A percentile compares a stretch with the other conserved stretches of the same genome.
Conservation (phyloP, 2,329 filamentous ascomycete species). For the Epichloe amarillans region DNA sequence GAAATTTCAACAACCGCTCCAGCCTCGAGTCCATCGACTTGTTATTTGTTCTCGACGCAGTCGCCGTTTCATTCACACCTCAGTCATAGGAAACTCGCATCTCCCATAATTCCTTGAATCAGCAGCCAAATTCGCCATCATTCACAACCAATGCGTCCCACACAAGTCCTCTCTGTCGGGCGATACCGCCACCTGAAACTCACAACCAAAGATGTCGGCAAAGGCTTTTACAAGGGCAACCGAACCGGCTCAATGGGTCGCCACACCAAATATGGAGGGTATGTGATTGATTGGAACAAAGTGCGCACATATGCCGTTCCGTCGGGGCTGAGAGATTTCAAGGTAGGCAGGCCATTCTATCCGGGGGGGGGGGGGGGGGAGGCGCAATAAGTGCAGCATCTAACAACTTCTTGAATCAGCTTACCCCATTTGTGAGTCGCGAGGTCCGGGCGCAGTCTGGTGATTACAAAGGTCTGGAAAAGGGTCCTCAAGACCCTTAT, state of each 20-base stretch:
- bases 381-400: not conserved
- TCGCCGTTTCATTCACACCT: too few relatives aligned
- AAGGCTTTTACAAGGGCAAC: conserved; percentile 96
- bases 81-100: not conserved
- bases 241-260: conserved; percentile 75
- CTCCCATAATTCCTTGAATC: not conserved
- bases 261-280: conserved; percentile 74
- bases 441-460: conserved; percentile 40
- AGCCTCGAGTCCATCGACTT: not conserved
- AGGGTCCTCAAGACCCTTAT: conserved; percentile 46
- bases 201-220: conserved; percentile 85
- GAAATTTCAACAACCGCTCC: conserved; percentile 9
- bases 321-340: conserved; percentile 48
- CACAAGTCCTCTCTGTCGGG: conserved; percentile 50
- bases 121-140: not conserved
- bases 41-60: too few relatives aligned
- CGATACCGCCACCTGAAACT: conserved; percentile 63
- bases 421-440: conserved; percentile 65
- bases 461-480: conserved; percentile 36
- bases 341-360: conserved; percentile 39
- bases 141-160: conserved; percentile 45
- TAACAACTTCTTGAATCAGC: conserved; percentile 31
- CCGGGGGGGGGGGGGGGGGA: too few relatives aligned
- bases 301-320: conserved; percentile 86
- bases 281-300: conserved; percentile 71